A percentile compares a stretch with the other conserved stretches of the same genome.
Conservation (phyloP, 306 rosid species). For the Canavalia gladiata region DNA sequence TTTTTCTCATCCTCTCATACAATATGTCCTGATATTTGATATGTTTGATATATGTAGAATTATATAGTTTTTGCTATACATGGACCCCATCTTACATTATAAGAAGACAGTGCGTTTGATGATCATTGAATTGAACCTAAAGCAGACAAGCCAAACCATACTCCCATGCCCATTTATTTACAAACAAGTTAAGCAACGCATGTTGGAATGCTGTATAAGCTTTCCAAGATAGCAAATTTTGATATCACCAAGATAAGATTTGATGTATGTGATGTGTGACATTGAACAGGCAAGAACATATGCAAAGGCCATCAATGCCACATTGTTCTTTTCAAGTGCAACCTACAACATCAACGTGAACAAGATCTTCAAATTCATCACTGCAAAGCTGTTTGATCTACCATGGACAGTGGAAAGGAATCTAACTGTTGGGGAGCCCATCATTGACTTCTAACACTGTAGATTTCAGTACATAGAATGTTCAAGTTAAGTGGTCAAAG, state of each 20-base stretch:
- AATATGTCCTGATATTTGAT: too few relatives aligned
- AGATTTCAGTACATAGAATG: background rate
- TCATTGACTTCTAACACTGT: conserved; percentile 76
- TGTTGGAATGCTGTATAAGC: conserved; percentile 27
- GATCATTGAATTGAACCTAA: conserved; percentile 33
- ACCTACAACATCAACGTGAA: conserved; percentile 94
- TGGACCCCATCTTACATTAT: conserved; percentile 41
- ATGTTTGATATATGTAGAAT: too few relatives aligned
- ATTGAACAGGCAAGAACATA: conserved; percentile 84
- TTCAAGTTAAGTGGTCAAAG: conserved; percentile 25
- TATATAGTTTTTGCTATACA: background rate
- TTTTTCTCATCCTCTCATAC: too few relatives aligned
- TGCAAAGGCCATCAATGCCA: conserved; percentile 88
- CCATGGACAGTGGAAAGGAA: conserved; percentile 97
- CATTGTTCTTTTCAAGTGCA: conserved; percentile 94
- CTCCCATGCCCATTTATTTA: conserved; percentile 29
- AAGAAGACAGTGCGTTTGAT: conserved; percentile 24
- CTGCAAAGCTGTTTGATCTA: conserved; percentile 91
- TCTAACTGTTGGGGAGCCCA: conserved; percentile 91
- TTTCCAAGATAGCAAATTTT: conserved; percentile 3
- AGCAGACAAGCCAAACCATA: conserved; percentile 36
- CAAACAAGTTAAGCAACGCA: conserved; percentile 37
- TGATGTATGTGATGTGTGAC: conserved; percentile 36
- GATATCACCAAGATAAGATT: background rate
- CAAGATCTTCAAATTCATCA: conserved; percentile 95